Evolutionary conservation across 345 rosid species (phyloP), one percentile per base, ranked within the genome.

Genomic region (Salix koriyanagi): DNA sequence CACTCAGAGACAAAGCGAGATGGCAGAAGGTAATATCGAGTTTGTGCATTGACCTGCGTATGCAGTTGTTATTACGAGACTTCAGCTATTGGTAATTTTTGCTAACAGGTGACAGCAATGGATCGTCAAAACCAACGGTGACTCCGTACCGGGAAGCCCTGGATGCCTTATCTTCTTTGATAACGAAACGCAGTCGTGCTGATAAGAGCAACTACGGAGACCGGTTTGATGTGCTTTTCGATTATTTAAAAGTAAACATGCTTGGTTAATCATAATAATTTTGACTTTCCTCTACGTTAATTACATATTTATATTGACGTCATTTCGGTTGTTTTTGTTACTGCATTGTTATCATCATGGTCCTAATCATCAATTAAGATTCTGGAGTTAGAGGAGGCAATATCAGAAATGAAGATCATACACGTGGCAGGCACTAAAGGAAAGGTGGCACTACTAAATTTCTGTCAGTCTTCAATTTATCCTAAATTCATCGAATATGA

Each of bases 371-470:
- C 3, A 75, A 41, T 81, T 25, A 77, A 96, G 98, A 89, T 89
- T 25, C 83, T 96, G 79, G 97, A 91, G 74, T 85, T 96, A 54
- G 97, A 91, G 34, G 94, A 93, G 21, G 86, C 91, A 26, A 86
- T 96, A 74, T 81, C 90, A 25, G 79, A 89, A 65, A 79, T 96
- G 91, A 96, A 92, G 84, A 79, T 93, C 71, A 91, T 96, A 71
- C 99, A 96, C 66, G 97, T 96, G 19, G 99, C 99, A 14, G 99
- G 99, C 60, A 93, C 98, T 19, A 96, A 96, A 85, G 98, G 99
- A 66, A 96, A 95, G 94, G 99, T 95, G 79, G 46, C 46, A 2
- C 39, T 44, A 7, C 48, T 74, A 30, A 34, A 67, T 34, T 54
- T 46, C 41, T 72, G 46, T 42, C 64, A 58, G 25, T 6, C 64